phyloP scores from a whole-genome alignment of 306 rosid genomes.

The Cucurbita argyrosperma region DNA sequence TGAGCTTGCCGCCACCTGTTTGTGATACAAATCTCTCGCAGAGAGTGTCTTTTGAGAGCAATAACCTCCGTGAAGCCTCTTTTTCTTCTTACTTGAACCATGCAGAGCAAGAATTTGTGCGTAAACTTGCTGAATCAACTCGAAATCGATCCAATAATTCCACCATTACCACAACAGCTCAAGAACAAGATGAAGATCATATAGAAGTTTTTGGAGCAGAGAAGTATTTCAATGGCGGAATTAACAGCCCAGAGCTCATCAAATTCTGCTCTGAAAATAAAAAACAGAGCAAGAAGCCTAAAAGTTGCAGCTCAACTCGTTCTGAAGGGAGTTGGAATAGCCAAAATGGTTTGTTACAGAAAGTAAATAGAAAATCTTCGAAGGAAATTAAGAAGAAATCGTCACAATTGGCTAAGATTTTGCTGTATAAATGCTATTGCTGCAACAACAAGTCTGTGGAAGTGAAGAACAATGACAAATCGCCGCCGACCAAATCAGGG shows the following conservation, averaged over 20 bases:
- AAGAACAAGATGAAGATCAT: constrained; percentile 46
- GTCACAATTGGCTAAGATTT: background rate
- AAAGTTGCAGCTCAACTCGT: constrained; percentile 6
- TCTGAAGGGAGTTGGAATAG: constrained; percentile 73
- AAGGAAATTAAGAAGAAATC: background rate
- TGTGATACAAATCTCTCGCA: background rate
- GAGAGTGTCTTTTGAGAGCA: background rate
- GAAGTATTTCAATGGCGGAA: constrained; percentile 79
- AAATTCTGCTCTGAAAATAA: constrained; percentile 17
- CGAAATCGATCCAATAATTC: background rate
- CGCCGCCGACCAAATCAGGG: background rate
- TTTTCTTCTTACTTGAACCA: constrained; percentile 7
- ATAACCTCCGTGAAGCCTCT: constrained; percentile 1
- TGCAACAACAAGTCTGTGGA: constrained; percentile 57
- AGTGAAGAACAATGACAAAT: constrained; percentile 15
- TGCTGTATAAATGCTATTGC: constrained; percentile 51
- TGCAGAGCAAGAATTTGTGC: constrained; percentile 5
- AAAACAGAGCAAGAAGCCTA: constrained; percentile 15
- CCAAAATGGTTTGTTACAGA: constrained; percentile 37
- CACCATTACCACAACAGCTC: background rate
- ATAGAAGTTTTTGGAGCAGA: constrained; percentile 80
- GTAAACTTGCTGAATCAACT: background rate
- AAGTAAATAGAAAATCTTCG: constrained; percentile 19
- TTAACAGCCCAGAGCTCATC: constrained; percentile 16
- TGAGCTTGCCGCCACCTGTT: constrained; percentile 5